Base-by-base conservation (phyloP, 2,329 filamentous ascomycete genomes). In the Ceratocystis albifundus region DNA sequence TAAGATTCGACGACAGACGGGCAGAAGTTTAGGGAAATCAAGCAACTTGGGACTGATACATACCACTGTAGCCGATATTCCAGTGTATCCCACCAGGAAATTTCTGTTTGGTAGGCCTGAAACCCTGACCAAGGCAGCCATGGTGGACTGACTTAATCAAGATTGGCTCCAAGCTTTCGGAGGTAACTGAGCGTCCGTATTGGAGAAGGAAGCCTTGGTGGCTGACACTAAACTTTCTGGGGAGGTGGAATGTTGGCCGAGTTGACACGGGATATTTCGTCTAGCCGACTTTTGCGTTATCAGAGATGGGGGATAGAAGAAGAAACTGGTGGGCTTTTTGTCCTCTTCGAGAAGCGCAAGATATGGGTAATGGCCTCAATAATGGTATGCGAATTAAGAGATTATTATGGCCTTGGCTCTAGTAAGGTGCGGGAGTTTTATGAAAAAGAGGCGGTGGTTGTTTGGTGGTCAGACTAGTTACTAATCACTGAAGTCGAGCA, bases 101-200 rank as follows among this genome's bases (percentile, higher is more conserved):
- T 89, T 94, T 78, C 90, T 94, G 79, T 99, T 99, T 72, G 94
- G 92, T 75, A 92, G 92, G 75, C 94, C 94, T 71, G 91, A 96
- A 78, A 99, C 91, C 82, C 94, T 88, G 80, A 99, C 94, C 77
- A 89, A 89, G 75, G 89, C 88, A 77, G 87, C 83, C 80, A 86
- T 86, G 55, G 55, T 30, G 55, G 55, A 36, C 28, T 36, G 55
- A 36, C 55, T 59, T 36, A 36, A 36, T 36, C 55, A 59, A 59
- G 55, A n/a, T 59, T 32, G 15, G 15, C 55, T 36, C 55, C 15
- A 59, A 59, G 25, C 55, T 59, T 59, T 59, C 15, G 4, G n/a
- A n/a, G 6, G 55, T 7, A 59, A 36, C n/a, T 28, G 17, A 59
- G 30, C 55, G 55, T 59, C 28, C 2, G 28, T 36, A 36, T n/a